Conservation (phyloP, 2,329 filamentous ascomycete species). For the Trichophyton simii region DNA sequence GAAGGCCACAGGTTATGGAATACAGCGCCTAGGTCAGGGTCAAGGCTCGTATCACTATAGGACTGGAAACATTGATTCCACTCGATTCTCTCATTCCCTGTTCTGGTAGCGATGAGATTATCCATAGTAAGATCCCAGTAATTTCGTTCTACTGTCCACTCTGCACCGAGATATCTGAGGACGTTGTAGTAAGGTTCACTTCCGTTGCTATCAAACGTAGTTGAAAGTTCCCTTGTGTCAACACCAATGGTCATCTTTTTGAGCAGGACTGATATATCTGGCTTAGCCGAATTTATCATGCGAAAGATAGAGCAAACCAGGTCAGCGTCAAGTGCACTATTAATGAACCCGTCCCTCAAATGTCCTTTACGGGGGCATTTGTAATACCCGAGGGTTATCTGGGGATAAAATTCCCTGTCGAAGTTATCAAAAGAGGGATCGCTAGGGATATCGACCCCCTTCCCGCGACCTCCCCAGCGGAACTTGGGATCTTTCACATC, state of each 20-base stretch:
- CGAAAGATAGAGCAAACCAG: background rate
- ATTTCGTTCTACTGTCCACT: background rate
- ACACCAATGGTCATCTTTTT: background rate
- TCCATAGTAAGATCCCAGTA: background rate
- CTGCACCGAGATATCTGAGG: background rate
- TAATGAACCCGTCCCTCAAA: background rate
- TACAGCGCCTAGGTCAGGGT: background rate
- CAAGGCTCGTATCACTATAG: background rate
- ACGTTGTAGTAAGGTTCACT: background rate
- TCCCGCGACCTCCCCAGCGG: background rate
- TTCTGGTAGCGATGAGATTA: background rate
- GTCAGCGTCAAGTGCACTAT: background rate
- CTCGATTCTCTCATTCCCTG: background rate
- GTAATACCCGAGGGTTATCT: background rate
- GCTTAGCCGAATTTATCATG: background rate
- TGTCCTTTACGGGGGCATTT: background rate
- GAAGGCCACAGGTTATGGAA: background rate
- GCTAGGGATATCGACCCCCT: background rate
- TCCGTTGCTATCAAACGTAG: too few relatives aligned
- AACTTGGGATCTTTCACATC: background rate
- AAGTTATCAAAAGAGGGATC: background rate
- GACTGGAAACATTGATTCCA: background rate
- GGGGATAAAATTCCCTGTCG: background rate
- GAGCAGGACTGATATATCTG: background rate
- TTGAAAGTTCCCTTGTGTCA: background rate